Evolutionary conservation across 2,329 filamentous ascomycete species (phyloP), one percentile per base, ranked within the genome.

Genomic region (Cercospora sp.): DNA sequence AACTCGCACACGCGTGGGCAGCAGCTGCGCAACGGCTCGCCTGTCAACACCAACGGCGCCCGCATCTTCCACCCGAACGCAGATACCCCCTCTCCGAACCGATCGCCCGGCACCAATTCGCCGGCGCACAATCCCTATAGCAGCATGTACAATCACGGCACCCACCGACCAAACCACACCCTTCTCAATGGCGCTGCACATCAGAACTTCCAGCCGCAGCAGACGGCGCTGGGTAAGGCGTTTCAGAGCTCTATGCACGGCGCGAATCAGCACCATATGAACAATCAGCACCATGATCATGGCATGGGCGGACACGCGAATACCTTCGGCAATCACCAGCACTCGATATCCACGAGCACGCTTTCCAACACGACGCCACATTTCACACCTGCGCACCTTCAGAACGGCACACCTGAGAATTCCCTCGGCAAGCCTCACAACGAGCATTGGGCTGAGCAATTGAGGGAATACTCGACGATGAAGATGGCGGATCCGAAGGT

Each of bases 371-470:
- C 88, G 36, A 88, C 88, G 63, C 86, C 87, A 48, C 87, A 89
- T 75, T 89, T 89, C 72, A 85, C 85, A 42, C 83, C 84, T 31
- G 82, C 81, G 65, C 86, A 88, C 73, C 77, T 89, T 58, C 86
- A 87, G 66, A 89, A 89, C 75, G 86, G 87, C 48, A 86, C 85
- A 8, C 83, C 86, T 6, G 85, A 88, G 71, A 69, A 67, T 28
- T 65, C 69, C 7, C 77, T 86, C 28, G 84, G 83, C 70, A 87
- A 88, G 69, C 83, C 85, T n/a, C 83, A 85, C 72, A 88, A 84
- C 71, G 86, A 88, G 72, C 91, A 96, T 79, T 98, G 94, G 94
- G 89, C 90, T 71, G 90, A 95, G 77, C 95, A 99, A 81, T 81
- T 97, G 72, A 89, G 91, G 45, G 76, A 77, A 60, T 76, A 77